phyloP scores from a whole-genome alignment of 106 monocot species.

The Dioscorea dumetorum region DNA sequence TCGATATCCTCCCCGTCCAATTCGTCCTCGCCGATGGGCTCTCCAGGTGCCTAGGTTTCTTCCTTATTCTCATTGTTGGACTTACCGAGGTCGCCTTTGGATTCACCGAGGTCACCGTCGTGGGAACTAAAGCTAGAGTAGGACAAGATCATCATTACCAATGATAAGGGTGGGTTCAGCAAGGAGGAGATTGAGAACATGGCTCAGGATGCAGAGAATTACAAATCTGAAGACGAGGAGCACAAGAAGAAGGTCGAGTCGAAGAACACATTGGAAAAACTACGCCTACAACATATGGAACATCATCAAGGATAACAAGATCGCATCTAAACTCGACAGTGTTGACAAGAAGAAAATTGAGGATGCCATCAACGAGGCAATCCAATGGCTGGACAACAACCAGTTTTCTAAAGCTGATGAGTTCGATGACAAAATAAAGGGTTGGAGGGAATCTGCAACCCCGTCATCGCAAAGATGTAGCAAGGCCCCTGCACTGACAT shows the following conservation, averaged over 20 bases:
- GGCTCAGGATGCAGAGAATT: constrained; percentile 20
- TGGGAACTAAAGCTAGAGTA: no score
- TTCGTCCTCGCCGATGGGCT: no score
- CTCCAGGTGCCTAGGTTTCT: no score
- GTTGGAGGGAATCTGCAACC: constrained; percentile 14
- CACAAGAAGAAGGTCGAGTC: constrained; percentile 23
- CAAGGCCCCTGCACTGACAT: background rate
- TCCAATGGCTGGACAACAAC: constrained; percentile 21
- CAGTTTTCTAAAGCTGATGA: constrained; percentile 13
- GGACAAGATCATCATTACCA: constrained; percentile 24
- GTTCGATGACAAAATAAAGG: constrained; percentile 23
- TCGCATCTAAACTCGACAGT: constrained; percentile 1
- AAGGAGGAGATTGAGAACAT: constrained; percentile 30
- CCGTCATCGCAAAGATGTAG: background rate
- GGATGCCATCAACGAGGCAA: constrained; percentile 13
- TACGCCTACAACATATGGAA: constrained; percentile 12
- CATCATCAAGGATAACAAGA: constrained; percentile 15
- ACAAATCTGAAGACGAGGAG: constrained; percentile 21
- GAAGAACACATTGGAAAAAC: constrained; percentile 14
- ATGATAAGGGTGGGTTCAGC: constrained; percentile 17
- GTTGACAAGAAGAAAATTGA: constrained; percentile 20
- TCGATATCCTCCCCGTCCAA: no score
- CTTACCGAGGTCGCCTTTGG: no score
- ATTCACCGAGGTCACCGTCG: no score
- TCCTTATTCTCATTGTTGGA: no score